Conservation (phyloP, 2,329 filamentous ascomycete species). For the Alternaria panax region DNA sequence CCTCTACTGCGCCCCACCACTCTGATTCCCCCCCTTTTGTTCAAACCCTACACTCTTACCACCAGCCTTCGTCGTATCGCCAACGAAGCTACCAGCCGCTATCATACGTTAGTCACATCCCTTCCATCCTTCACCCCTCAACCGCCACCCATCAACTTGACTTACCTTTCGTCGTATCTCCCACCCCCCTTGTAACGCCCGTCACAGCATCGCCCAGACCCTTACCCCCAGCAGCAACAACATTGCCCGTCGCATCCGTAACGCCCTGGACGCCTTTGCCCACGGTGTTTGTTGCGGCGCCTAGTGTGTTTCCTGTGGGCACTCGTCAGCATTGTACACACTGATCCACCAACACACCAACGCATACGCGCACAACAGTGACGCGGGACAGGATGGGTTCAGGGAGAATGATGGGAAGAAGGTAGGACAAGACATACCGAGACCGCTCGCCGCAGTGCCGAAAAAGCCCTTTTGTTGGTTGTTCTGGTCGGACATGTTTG, state of each 20-base stretch:
- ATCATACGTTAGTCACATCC: slow-evolving; percentile 11
- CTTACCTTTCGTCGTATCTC: slow-evolving; percentile 47
- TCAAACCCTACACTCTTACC: slow-evolving; percentile 29
- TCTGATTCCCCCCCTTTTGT: slow-evolving; percentile 1
- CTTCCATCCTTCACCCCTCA: neutral
- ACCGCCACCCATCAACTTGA: neutral
- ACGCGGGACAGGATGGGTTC: neutral
- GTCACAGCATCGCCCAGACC: slow-evolving; percentile 47
- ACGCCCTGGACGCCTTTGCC: slow-evolving; percentile 44
- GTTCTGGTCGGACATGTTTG: slow-evolving; percentile 37
- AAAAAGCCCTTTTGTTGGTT: slow-evolving; percentile 42
- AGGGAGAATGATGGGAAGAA: neutral
- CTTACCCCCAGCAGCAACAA: slow-evolving; percentile 43
- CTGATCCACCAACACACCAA: too few relatives aligned
- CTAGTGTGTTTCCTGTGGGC: slow-evolving; percentile 42
- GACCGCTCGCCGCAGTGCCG: slow-evolving; percentile 41
- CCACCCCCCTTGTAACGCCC: slow-evolving; percentile 43
- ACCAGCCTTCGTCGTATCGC: slow-evolving; percentile 38
- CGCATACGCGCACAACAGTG: too few relatives aligned
- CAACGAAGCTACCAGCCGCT: slow-evolving; percentile 42
- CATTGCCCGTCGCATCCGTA: slow-evolving; percentile 42
- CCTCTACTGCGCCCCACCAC: neutral
- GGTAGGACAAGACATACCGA: slow-evolving; percentile 27
- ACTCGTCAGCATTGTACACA: neutral
- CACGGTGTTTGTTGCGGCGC: slow-evolving; percentile 44